Conservation (phyloP, 2,329 filamentous ascomycete species). For the Xylaria sp. region DNA sequence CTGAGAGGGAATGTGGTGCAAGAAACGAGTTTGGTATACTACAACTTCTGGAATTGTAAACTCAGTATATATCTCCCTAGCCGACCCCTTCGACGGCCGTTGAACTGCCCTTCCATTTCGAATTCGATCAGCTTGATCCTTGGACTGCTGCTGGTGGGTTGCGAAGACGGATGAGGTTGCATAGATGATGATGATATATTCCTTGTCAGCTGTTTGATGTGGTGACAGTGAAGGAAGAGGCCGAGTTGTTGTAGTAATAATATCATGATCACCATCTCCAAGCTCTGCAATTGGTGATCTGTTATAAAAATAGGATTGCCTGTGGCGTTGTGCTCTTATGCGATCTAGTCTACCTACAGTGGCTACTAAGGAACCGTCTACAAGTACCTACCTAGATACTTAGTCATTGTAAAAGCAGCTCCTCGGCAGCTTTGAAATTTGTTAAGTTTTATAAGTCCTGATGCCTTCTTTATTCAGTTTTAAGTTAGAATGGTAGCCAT, state of each 20-base stretch:
- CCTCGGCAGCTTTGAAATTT: no score
- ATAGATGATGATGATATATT: background rate
- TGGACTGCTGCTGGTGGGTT: background rate
- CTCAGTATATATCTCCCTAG: background rate
- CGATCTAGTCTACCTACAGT: no score
- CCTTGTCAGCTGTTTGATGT: no score
- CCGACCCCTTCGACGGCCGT: background rate
- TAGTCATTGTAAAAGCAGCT: no score
- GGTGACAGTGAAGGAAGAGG: background rate
- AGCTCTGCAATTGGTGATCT: background rate
- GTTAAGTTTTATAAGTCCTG: no score
- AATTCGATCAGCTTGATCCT: background rate
- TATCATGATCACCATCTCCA: background rate
- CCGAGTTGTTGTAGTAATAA: background rate
- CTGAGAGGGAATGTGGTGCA: no score
- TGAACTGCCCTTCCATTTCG: background rate
- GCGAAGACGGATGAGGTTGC: background rate
- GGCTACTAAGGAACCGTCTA: no score
- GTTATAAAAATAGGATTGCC: background rate
- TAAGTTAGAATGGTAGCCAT: no score
- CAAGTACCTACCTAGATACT: no score
- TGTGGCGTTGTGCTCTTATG: background rate
- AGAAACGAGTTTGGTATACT: background rate
- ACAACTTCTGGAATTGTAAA: background rate
- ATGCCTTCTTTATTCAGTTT: no score